Conservation (phyloP, 495 filamentous ascomycete genomes). For the Talaromyces borbonicus region DNA sequence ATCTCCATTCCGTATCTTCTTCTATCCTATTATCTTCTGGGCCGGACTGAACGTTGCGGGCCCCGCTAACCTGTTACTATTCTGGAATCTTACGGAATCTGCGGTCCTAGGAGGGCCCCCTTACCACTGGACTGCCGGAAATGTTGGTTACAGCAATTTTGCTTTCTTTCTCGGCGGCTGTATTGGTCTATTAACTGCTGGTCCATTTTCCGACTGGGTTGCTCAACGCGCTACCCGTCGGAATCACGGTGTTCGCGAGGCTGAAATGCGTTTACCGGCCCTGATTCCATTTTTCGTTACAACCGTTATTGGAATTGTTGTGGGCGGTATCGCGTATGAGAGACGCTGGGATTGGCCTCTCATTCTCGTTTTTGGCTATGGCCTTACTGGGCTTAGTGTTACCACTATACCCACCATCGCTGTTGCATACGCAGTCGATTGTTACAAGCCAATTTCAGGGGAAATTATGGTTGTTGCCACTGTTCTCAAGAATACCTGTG, state of each 20-base stretch:
- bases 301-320: slow-evolving; percentile 45
- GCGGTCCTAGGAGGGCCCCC: slow-evolving; percentile 42
- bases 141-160: slow-evolving; percentile 34
- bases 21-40: slow-evolving; percentile 49
- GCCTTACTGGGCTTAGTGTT: slow-evolving; percentile 37
- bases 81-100: slow-evolving; percentile 47
- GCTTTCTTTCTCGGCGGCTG: slow-evolving; percentile 35
- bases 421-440: slow-evolving; percentile 46
- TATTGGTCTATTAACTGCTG: slow-evolving; percentile 41
- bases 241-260: slow-evolving; percentile 52
- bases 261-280: slow-evolving; percentile 54
- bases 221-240: slow-evolving; percentile 37
- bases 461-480: slow-evolving; percentile 47
- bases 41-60: slow-evolving; percentile 39
- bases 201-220: slow-evolving; percentile 44
- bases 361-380: slow-evolving; percentile 43
- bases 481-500: slow-evolving; percentile 44
- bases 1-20: slow-evolving; percentile 38
- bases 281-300: slow-evolving; percentile 47
- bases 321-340: slow-evolving; percentile 45
- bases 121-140: slow-evolving; percentile 33
- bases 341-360: slow-evolving; percentile 37
- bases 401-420: slow-evolving; percentile 38
- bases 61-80: slow-evolving; percentile 40
- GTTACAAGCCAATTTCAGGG: slow-evolving; percentile 42